A percentile compares a stretch with the other conserved stretches of the same genome.
These are phyloP conservation scores for Nicotiana sylvestris DNA, from an alignment of 257 asterid species.

Conservation along the genomic window DNA sequence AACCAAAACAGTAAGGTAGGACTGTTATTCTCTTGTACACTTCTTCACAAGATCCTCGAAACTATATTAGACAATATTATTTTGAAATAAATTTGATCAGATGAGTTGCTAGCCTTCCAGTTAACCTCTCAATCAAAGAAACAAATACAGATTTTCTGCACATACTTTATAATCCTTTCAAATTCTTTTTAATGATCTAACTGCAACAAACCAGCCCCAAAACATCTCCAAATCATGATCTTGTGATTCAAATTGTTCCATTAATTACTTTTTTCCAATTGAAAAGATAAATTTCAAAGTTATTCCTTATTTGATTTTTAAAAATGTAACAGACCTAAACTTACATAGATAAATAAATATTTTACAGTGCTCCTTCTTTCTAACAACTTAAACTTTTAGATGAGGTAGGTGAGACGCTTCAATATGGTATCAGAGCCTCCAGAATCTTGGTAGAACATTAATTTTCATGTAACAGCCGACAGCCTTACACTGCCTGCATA, in stretches of 20 bases:
- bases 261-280: not conserved
- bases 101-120: not conserved
- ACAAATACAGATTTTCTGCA: not conserved
- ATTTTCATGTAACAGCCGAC: not conserved
- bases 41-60: slow-evolving; percentile 5
- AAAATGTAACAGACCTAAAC: not conserved
- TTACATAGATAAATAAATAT: not conserved
- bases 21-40: not conserved
- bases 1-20: not conserved
- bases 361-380: not conserved
- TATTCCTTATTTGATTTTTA: not conserved
- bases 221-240: not conserved
- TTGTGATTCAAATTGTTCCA: not conserved
- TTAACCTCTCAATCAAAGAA: slow-evolving; percentile 4
- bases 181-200: not conserved
- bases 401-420: not conserved
- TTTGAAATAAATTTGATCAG: not conserved
- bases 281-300: not conserved
- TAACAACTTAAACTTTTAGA: not conserved
- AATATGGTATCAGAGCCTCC: not conserved
- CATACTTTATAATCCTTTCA: not conserved
- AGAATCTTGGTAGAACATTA: not conserved
- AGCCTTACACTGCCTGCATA: not conserved
- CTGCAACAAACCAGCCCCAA: not conserved
- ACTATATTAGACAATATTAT: not conserved